A percentile compares a stretch with the other conserved stretches of the same genome.
These are phyloP conservation scores for Hibiscus tridactylites DNA, from an alignment of 345 rosid genomes.

Conservation along the genomic window DNA sequence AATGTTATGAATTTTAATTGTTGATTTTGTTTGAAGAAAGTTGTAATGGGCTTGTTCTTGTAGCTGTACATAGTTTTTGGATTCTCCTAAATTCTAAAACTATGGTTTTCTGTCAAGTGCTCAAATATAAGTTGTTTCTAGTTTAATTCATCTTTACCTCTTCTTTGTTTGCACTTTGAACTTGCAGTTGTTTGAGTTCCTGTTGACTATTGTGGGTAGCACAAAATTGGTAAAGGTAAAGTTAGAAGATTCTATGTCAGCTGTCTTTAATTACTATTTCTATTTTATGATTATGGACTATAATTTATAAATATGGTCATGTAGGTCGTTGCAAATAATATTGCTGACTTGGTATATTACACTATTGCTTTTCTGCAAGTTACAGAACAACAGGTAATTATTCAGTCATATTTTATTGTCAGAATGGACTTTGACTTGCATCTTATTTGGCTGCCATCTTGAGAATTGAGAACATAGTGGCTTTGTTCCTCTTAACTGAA, in stretches of 20 bases:
- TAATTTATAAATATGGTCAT: slow-evolving; percentile 7
- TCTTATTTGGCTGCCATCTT: background rate
- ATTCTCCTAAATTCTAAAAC: background rate
- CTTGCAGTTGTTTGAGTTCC: slow-evolving; percentile 80
- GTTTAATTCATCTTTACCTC: slow-evolving; percentile 16
- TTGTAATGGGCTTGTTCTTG: background rate
- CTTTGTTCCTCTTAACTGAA: background rate
- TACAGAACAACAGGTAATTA: slow-evolving; percentile 74
- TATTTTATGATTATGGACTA: slow-evolving; percentile 4
- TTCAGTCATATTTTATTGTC: background rate
- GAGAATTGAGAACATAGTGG: background rate
- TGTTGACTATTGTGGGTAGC: slow-evolving; percentile 70
- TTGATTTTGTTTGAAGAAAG: background rate
- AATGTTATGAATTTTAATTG: background rate
- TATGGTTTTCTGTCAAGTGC: background rate
- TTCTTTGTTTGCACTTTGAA: slow-evolving; percentile 7
- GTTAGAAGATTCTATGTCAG: slow-evolving; percentile 6
- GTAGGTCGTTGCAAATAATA: slow-evolving; percentile 49
- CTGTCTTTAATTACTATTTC: background rate
- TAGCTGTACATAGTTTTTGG: background rate
- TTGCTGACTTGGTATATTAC: slow-evolving; percentile 70
- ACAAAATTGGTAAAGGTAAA: slow-evolving; percentile 61
- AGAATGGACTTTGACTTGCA: background rate
- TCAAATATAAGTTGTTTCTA: background rate
- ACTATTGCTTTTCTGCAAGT: slow-evolving; percentile 80